Evolutionary conservation across 306 rosid genomes (phyloP).

Genomic region (Rubus parviflorus): DNA sequence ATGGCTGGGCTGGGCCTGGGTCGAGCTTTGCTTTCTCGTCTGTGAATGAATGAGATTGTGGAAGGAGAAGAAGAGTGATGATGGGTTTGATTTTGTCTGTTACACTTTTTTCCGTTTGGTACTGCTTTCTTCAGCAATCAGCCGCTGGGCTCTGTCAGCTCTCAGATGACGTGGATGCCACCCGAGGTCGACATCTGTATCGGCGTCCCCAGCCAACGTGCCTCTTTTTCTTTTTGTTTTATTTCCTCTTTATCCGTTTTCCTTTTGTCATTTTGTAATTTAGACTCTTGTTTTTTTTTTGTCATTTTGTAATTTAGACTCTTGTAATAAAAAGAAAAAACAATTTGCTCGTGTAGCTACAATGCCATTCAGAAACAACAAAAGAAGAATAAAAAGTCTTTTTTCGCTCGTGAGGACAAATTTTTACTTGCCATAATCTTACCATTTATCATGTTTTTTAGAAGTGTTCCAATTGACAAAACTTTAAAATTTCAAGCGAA

Average conservation of each 20-base stretch:
- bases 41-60: neutral
- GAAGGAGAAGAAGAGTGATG: neutral
- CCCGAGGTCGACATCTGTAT: neutral
- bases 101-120: neutral
- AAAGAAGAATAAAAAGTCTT: no score
- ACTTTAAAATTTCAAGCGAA: no score
- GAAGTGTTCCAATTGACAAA: no score
- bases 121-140: neutral
- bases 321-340: no score
- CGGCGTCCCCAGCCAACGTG: neutral
- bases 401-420: no score
- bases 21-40: neutral
- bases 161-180: neutral
- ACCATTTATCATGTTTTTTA: no score
- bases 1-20: neutral
- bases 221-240: neutral
- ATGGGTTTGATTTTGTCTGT: neutral
- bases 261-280: no score
- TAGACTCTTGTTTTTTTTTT: no score
- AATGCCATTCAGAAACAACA: no score
- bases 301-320: no score
- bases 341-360: no score
- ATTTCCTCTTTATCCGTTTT: neutral
- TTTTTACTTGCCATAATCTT: no score
- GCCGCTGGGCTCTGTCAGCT: slow-evolving; percentile 13